Conservation (phyloP, 2,329 filamentous ascomycete genomes). For the Hypoxylon rubiginosum region DNA sequence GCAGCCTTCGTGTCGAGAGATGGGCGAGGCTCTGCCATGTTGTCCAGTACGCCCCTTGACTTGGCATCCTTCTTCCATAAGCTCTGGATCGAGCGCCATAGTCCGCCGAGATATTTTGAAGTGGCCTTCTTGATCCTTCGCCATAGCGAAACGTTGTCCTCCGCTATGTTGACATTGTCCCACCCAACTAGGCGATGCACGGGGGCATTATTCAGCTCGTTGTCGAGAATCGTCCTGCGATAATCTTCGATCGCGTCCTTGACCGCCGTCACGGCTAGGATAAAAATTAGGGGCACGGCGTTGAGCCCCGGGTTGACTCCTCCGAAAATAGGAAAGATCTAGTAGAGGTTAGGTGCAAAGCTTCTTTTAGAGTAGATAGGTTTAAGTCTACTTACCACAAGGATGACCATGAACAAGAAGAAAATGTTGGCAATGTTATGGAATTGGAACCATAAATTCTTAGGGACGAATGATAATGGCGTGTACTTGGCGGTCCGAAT, state of each 20-base stretch:
- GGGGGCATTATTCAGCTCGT: constrained; percentile 94
- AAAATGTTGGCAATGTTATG: constrained; percentile 99
- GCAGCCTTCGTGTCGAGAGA: constrained; percentile 73
- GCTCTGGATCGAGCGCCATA: constrained; percentile 63
- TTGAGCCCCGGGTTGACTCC: constrained; percentile 90
- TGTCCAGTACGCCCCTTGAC: constrained; percentile 65
- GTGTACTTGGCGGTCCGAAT: constrained; percentile 99
- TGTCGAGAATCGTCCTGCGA: constrained; percentile 90
- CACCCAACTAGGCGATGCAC: constrained; percentile 91
- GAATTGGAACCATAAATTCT: constrained; percentile 98
- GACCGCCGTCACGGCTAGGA: constrained; percentile 86
- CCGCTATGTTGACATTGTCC: constrained; percentile 92
- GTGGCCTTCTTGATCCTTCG: constrained; percentile 91
- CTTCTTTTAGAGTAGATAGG: constrained; percentile 8
- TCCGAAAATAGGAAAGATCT: constrained; percentile 98
- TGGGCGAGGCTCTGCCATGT: constrained; percentile 69
- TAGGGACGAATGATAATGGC: constrained; percentile 91
- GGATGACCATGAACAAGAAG: constrained; percentile 95
- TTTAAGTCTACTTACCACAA: constrained; percentile 77
- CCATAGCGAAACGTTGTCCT: constrained; percentile 89
- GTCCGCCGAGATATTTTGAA: constrained; percentile 69
- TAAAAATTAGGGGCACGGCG: constrained; percentile 92
- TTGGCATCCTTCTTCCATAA: constrained; percentile 65
- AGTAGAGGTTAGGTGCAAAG: constrained; percentile 48
- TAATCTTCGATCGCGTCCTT: constrained; percentile 98